Evolutionary conservation across 495 filamentous ascomycete genomes (phyloP).

Genomic region (Penicillium goetzii): DNA sequence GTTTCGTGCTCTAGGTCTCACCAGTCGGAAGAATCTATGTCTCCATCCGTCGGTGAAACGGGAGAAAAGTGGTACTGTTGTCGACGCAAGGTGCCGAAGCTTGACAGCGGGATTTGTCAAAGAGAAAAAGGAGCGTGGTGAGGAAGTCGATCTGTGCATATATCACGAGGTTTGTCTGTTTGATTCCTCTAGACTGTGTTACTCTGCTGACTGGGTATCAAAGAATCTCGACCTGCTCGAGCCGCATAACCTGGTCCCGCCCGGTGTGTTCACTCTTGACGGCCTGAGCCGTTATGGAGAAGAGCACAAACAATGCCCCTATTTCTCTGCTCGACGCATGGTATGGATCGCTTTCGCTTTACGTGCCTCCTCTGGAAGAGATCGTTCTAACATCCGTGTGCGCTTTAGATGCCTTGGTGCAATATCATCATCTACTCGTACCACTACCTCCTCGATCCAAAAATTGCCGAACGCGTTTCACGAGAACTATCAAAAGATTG

Average conservation of each 20-base stretch:
- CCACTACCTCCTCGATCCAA: conserved; percentile 96
- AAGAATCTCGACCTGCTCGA: conserved; percentile 94
- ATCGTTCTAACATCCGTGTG: background rate
- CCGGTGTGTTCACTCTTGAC: conserved; percentile 96
- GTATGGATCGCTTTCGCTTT: conserved; percentile 47
- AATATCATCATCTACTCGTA: conserved; percentile 99
- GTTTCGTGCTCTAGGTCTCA: conserved; percentile 88
- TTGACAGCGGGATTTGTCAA: conserved; percentile 96
- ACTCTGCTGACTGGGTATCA: conserved; percentile 21
- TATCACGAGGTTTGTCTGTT: conserved; percentile 79
- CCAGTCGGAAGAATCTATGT: conserved; percentile 96
- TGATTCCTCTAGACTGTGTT: background rate
- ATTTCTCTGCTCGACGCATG: conserved; percentile 95
- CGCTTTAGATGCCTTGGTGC: conserved; percentile 85
- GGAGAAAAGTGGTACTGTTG: conserved; percentile 91
- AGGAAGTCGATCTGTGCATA: conserved; percentile 89
- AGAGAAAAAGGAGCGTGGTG: conserved; percentile 92
- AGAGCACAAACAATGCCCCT: conserved; percentile 94
- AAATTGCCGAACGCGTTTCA: conserved; percentile 96
- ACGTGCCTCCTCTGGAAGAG: background rate
- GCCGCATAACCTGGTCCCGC: conserved; percentile 88
- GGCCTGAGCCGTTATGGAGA: conserved; percentile 85
- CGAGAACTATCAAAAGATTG: conserved; percentile 97
- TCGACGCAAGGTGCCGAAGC: conserved; percentile 93
- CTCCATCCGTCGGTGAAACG: conserved; percentile 92